A percentile compares a stretch with the other conserved stretches of the same genome.
Conservation (phyloP, 1,284 basidiomycete genomes). For the Pyrrhoderma lamaoense region DNA sequence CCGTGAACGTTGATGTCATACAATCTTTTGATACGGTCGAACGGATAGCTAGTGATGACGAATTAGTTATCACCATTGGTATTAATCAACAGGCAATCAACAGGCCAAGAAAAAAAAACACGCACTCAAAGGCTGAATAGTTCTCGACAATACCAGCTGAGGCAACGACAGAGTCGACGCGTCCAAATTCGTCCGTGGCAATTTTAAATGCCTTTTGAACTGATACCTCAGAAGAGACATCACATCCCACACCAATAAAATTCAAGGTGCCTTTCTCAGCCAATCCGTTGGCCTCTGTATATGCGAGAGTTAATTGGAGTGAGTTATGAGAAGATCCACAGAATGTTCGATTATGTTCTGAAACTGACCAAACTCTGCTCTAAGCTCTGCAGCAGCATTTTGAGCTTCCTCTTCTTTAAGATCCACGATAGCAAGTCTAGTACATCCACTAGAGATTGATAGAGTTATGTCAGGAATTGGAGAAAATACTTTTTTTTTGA, state of each 20-base stretch:
- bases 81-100: constrained; percentile 10
- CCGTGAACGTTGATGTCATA: constrained; percentile 95
- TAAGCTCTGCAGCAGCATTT: constrained; percentile 68
- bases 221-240: constrained; percentile 78
- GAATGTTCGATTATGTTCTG: constrained; percentile 2
- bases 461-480: neutral
- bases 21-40: constrained; percentile 73
- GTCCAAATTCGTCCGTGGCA: constrained; percentile 71
- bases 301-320: neutral
- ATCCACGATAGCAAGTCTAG: constrained; percentile 78
- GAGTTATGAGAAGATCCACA: neutral
- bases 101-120: constrained; percentile 11
- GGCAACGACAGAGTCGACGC: constrained; percentile 80
- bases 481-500: no score
- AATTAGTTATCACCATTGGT: neutral
- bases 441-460: constrained; percentile 57
- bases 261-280: constrained; percentile 55
- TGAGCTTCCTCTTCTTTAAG: constrained; percentile 69
- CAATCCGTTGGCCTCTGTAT: constrained; percentile 51
- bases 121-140: constrained; percentile 80
- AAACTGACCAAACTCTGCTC: constrained; percentile 43
- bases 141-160: constrained; percentile 93
- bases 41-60: constrained; percentile 59
- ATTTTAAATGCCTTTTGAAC: constrained; percentile 68
- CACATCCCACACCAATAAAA: constrained; percentile 76